Evolutionary conservation across 73 alveolate species (phyloP).

Genomic region (Uronychia binucleata): DNA sequence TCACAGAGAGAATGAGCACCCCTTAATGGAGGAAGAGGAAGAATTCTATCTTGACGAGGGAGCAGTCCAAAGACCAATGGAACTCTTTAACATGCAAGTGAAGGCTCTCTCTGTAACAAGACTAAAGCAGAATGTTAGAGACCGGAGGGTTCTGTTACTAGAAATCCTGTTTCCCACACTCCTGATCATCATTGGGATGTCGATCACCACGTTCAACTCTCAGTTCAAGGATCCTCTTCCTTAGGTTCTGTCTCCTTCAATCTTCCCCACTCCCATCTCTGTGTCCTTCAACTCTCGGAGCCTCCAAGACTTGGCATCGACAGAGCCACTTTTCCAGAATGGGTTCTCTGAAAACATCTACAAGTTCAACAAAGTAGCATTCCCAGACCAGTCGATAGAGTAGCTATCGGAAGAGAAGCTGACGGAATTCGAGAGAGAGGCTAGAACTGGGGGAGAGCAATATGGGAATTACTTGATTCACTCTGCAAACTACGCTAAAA

Average conservation of each 20-base stretch:
- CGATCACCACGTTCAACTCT: not conserved
- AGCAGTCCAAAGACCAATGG: not conserved
- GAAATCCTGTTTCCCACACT: slow-evolving; percentile 72
- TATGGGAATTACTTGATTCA: not conserved
- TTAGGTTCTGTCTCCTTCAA: not conserved
- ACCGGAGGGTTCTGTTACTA: slow-evolving; percentile 64
- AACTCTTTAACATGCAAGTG: slow-evolving; percentile 20
- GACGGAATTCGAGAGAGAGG: not conserved
- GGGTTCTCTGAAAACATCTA: too few species aligned
- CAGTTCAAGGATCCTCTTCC: not conserved
- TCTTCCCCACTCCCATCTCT: not conserved
- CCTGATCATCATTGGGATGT: slow-evolving; percentile 30
- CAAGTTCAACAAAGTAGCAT: too few species aligned
- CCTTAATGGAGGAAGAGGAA: not conserved
- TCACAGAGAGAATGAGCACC: not conserved
- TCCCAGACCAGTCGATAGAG: too few species aligned
- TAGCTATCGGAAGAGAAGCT: not conserved
- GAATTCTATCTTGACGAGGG: not conserved
- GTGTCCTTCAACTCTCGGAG: too few species aligned
- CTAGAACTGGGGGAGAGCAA: too few species aligned
- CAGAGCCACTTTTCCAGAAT: too few species aligned
- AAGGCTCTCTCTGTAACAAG: slow-evolving; percentile 64
- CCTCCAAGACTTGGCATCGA: too few species aligned
- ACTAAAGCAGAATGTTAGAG: slow-evolving; percentile 62
- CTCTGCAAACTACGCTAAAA: not conserved